Conservation (phyloP, 371 early-diverging fungal genomes). For the Rhizomucor pusillus region DNA sequence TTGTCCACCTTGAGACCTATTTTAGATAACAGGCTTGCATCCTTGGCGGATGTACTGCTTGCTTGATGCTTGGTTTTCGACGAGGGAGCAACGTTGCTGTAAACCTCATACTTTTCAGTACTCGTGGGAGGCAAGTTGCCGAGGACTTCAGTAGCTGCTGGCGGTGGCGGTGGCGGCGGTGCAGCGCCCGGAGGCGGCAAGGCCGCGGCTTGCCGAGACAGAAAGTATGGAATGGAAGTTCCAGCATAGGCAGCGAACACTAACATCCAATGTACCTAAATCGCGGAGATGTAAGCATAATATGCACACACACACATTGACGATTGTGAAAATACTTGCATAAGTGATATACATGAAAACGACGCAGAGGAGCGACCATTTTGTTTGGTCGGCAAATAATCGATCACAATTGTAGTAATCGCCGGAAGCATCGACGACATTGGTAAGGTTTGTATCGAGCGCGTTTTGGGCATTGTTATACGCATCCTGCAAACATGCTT, state of each 20-base stretch:
- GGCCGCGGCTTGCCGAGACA: constrained; percentile 6
- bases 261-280: constrained; percentile 20
- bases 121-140: constrained; percentile 7
- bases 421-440: not conserved
- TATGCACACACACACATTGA: not conserved
- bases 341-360: constrained; percentile 37
- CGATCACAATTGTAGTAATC: constrained; percentile 46
- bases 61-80: not conserved
- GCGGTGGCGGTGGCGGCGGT: constrained; percentile 5
- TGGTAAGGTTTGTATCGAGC: constrained; percentile 1
- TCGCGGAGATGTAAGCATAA: too few relatives aligned
- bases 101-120: not conserved
- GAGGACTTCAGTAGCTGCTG: constrained; percentile 2
- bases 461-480: constrained; percentile 1
- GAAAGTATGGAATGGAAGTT: constrained; percentile 12
- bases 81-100: not conserved
- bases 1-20: not conserved
- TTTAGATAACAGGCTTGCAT: not conserved
- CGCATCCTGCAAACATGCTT: constrained; percentile 14
- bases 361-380: constrained; percentile 37
- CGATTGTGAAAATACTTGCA: constrained; percentile 27
- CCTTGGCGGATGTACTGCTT: not conserved
- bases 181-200: constrained; percentile 2
- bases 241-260: constrained; percentile 16
- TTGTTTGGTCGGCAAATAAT: constrained; percentile 38